Evolutionary conservation across 129 eudicot species (phyloP).

Genomic region (Dittrichia graveolens): DNA sequence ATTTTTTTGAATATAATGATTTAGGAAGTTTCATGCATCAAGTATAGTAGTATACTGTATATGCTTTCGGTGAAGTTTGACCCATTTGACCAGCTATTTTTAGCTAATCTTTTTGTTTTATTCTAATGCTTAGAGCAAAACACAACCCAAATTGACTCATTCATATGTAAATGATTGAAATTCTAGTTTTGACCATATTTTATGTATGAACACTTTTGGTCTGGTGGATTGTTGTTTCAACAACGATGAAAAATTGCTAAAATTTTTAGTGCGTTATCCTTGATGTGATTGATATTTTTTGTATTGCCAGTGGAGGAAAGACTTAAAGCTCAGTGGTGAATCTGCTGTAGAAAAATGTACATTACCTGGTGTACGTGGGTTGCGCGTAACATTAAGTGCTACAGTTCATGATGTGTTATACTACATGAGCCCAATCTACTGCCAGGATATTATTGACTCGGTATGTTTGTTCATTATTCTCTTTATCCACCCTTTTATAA

Average conservation of each 20-base stretch:
- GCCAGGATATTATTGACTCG: slow-evolving; percentile 95
- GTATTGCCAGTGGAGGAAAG: slow-evolving; percentile 84
- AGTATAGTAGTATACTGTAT: too few species aligned
- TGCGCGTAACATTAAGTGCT: slow-evolving; percentile 89
- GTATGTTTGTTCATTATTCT: slow-evolving; percentile 38
- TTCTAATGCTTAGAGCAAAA: too few species aligned
- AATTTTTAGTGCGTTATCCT: neutral
- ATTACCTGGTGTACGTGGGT: slow-evolving; percentile 85
- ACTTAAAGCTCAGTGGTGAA: slow-evolving; percentile 90
- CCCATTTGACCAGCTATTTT: too few species aligned
- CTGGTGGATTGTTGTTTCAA: neutral
- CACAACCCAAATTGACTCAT: too few species aligned
- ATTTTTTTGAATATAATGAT: too few species aligned
- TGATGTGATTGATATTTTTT: slow-evolving; percentile 14
- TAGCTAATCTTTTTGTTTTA: too few species aligned
- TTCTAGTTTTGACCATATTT: too few species aligned
- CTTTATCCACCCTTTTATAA: neutral
- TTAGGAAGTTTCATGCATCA: too few species aligned
- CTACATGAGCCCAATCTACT: slow-evolving; percentile 98
- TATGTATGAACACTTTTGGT: too few species aligned
- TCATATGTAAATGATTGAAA: too few species aligned
- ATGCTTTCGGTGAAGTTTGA: too few species aligned
- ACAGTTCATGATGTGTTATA: slow-evolving; percentile 96
- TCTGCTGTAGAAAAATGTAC: slow-evolving; percentile 87
- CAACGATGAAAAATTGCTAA: neutral